Conservation (phyloP, 805 yeast species). For the Yamadazyma phyllophila region DNA sequence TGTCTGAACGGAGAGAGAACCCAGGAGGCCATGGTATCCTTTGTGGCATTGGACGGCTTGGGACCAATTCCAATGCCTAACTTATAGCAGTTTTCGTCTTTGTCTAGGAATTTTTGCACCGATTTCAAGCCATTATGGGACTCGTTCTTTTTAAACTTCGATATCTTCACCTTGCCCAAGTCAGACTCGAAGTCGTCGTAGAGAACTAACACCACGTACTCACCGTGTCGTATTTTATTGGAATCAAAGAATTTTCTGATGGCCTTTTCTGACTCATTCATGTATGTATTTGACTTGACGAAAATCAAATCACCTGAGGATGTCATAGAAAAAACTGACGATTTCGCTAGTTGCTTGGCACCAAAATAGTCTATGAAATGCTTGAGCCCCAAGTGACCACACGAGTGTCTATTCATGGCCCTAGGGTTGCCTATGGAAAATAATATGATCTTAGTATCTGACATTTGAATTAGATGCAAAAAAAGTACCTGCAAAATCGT, state of each 20-base stretch:
- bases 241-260: constrained; percentile 23
- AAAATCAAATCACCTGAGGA: constrained; percentile 22
- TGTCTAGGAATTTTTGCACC: constrained; percentile 14
- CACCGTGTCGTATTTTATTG: constrained; percentile 14
- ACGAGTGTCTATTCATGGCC: constrained; percentile 36
- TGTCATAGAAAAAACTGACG: constrained; percentile 28
- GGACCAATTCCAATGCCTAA: constrained; percentile 44
- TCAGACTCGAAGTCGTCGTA: constrained; percentile 39
- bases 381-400: constrained; percentile 35
- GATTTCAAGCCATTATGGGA: constrained; percentile 41
- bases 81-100: constrained; percentile 19
- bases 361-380: constrained; percentile 24
- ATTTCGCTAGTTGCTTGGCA: constrained; percentile 28
- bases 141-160: constrained; percentile 32
- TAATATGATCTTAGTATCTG: constrained; percentile 9
- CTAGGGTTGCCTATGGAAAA: constrained; percentile 43
- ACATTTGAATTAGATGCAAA: not conserved
- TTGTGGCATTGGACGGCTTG: constrained; percentile 34
- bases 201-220: constrained; percentile 21
- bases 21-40: constrained; percentile 38
- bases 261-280: constrained; percentile 39
- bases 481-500: no score
- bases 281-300: constrained; percentile 36
- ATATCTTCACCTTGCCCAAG: constrained; percentile 30
- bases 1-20: constrained; percentile 34